phyloP scores from a whole-genome alignment of 1,284 basidiomycete genomes.

The Pholiota adiposa region DNA sequence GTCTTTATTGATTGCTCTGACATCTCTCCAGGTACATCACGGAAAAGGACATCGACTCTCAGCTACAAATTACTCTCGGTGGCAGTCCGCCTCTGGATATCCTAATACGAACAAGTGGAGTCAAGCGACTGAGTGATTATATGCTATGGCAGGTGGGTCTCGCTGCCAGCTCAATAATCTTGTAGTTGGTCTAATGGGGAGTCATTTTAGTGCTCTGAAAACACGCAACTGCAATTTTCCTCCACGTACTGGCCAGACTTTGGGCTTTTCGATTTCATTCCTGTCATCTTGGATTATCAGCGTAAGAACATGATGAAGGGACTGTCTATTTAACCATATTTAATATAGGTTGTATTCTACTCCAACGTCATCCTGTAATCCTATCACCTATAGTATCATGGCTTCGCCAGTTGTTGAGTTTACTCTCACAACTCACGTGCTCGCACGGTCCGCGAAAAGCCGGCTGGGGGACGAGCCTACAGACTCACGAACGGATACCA shows the following conservation, averaged over 20 bases:
- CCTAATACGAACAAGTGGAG: conserved; percentile 91
- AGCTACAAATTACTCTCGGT: conserved; percentile 68
- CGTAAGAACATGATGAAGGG: conserved; percentile 27
- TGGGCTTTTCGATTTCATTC: conserved; percentile 73
- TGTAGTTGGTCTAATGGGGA: too few species aligned
- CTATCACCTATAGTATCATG: too few species aligned
- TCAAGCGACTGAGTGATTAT: conserved; percentile 90
- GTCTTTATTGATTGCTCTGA: neutral
- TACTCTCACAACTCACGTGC: too few species aligned
- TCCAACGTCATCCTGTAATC: neutral
- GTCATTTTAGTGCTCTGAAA: conserved; percentile 71
- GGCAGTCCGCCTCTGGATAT: conserved; percentile 88
- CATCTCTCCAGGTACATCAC: conserved; percentile 50
- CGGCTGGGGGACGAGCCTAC: too few species aligned
- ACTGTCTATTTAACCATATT: conserved; percentile 16
- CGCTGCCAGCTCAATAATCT: too few species aligned
- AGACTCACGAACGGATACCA: too few species aligned
- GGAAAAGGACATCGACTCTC: conserved; percentile 65
- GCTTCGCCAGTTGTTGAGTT: too few species aligned
- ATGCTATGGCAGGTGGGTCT: conserved; percentile 94
- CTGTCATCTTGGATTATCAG: conserved; percentile 35
- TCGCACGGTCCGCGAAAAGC: too few species aligned
- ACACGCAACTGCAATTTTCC: conserved; percentile 93
- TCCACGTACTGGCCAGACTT: conserved; percentile 95
- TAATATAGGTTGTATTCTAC: neutral